These are phyloP conservation scores for Wallacemonas sp. DNA, from an alignment of 208 protist genomes.

Conservation along the genomic window DNA sequence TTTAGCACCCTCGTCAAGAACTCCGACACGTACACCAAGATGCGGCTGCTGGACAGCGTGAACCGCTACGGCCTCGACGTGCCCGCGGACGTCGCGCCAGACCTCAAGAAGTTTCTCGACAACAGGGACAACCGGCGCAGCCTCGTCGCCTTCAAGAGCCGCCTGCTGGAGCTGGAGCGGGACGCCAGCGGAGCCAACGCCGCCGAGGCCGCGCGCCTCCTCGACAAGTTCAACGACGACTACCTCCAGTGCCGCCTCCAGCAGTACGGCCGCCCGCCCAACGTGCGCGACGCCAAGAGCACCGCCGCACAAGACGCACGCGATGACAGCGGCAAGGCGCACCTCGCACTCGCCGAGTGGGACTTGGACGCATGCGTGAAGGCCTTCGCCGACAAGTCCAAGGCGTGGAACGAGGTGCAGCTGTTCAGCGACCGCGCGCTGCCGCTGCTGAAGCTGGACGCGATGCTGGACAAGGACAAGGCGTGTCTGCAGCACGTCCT, in stretches of 20 bases:
- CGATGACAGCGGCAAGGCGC: neutral
- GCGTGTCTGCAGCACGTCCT: neutral
- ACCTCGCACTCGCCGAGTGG: neutral
- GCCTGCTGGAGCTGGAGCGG: slow-evolving; percentile 6
- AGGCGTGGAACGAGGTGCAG: neutral
- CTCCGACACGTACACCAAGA: slow-evolving; percentile 4
- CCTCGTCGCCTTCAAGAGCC: slow-evolving; percentile 5
- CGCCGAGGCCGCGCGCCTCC: neutral
- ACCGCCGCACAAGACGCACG: neutral
- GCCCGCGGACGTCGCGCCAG: neutral
- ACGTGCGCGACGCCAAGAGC: neutral
- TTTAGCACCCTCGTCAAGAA: slow-evolving; percentile 3
- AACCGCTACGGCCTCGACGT: slow-evolving; percentile 20
- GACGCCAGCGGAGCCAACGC: neutral
- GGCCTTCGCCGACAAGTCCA: neutral
- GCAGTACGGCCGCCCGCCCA: slow-evolving; percentile 7
- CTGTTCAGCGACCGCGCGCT: slow-evolving; percentile 7
- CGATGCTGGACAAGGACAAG: neutral
- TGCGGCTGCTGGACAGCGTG: slow-evolving; percentile 13
- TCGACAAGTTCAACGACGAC: slow-evolving; percentile 12
- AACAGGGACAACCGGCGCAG: neutral
- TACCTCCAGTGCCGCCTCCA: slow-evolving; percentile 7
- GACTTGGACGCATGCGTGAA: neutral
- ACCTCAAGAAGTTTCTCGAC: neutral
- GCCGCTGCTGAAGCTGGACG: neutral